Conservation (phyloP, 208 protist genomes). For the Acanthamoeba quina region DNA sequence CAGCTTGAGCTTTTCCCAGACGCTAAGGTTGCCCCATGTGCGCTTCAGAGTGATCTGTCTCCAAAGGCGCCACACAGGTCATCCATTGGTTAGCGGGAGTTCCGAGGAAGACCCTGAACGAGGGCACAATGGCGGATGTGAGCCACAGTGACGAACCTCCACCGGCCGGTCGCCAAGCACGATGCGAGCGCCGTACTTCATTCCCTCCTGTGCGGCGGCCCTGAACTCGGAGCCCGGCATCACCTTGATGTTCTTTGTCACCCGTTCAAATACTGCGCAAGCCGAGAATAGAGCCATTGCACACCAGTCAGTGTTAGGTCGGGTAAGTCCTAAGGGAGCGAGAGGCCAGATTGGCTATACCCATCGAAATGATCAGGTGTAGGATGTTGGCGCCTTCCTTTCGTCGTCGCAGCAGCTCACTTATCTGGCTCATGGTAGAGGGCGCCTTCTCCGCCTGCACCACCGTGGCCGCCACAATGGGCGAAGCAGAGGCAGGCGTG, state of each 20-base stretch:
- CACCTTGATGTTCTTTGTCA: slow-evolving; percentile 39
- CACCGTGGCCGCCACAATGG: background rate
- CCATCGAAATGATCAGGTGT: slow-evolving; percentile 13
- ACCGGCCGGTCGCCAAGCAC: slow-evolving; percentile 31
- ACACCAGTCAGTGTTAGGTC: no score
- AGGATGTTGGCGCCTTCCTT: slow-evolving; percentile 43
- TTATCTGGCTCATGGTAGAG: background rate
- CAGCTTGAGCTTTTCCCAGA: slow-evolving; percentile 59
- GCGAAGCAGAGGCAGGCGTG: background rate
- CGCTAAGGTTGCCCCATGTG: background rate
- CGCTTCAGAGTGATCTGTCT: slow-evolving; percentile 9
- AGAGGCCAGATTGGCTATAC: background rate
- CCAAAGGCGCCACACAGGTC: background rate
- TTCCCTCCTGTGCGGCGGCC: slow-evolving; percentile 23
- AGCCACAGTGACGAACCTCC: background rate
- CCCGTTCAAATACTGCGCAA: slow-evolving; percentile 27
- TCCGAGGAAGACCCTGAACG: no score
- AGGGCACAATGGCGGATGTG: no score
- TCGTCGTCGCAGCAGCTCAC: background rate
- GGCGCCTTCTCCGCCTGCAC: background rate
- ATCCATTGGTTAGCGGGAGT: no score
- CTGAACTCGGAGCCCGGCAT: slow-evolving; percentile 39
- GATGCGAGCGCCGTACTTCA: slow-evolving; percentile 1
- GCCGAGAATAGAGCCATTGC: no score
- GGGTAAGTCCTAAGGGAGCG: background rate